These are phyloP conservation scores for Corchorus olitorius DNA, from an alignment of 345 rosid species.

Conservation along the genomic window DNA sequence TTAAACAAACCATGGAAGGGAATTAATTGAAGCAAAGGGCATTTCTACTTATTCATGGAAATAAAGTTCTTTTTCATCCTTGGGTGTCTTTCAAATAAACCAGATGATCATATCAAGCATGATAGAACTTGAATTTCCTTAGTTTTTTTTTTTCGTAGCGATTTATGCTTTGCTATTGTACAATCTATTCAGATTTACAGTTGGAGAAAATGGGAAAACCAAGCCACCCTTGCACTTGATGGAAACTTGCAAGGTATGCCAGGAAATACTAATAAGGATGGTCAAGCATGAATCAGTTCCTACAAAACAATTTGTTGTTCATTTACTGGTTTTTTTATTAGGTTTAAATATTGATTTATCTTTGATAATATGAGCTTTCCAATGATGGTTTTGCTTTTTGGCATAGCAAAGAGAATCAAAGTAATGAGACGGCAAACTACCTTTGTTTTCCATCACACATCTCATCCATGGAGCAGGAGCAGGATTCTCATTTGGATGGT, in stretches of 20 bases:
- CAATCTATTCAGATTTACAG: slow-evolving; percentile 63
- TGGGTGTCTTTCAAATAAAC: not conserved
- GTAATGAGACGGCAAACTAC: slow-evolving; percentile 81
- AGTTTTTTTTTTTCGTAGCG: not conserved
- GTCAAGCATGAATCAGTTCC: not conserved
- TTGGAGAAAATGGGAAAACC: slow-evolving; percentile 93
- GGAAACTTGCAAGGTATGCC: slow-evolving; percentile 59
- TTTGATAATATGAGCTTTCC: not conserved
- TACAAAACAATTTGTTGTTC: not conserved
- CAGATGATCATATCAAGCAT: not conserved
- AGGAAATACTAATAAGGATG: not conserved
- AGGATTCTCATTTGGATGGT: slow-evolving; percentile 95
- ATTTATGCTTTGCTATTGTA: not conserved
- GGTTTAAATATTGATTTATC: not conserved
- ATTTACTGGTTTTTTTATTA: not conserved
- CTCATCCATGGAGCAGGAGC: slow-evolving; percentile 97
- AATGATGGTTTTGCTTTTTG: slow-evolving; percentile 19
- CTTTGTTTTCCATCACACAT: slow-evolving; percentile 83
- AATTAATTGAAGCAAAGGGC: not conserved
- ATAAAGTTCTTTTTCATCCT: not conserved
- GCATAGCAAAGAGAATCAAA: slow-evolving; percentile 60
- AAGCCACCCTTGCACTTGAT: slow-evolving; percentile 52
- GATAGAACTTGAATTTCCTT: not conserved
- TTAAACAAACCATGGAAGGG: not conserved
- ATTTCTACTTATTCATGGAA: not conserved